A percentile compares a stretch with the other conserved stretches of the same genome.
Conservation (phyloP, 1,284 basidiomycete species). For the Violaceomyces palustris region DNA sequence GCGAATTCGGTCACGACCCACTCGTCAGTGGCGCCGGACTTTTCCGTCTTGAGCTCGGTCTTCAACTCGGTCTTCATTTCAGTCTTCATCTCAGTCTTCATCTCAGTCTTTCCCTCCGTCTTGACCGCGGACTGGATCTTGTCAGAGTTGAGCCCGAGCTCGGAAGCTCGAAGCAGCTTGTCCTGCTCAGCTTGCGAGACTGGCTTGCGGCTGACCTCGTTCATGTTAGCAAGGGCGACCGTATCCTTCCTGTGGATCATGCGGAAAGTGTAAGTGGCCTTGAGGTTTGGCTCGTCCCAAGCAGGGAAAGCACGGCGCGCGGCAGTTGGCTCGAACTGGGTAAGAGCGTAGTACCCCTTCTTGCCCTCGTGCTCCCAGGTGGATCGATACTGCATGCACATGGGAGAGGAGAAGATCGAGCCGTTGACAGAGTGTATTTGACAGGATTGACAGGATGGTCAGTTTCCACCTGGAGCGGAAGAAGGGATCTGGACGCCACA, state of each 20-base stretch:
- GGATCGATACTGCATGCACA: conserved; percentile 49
- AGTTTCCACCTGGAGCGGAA: no score
- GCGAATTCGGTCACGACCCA: conserved; percentile 53
- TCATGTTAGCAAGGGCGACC: conserved; percentile 73
- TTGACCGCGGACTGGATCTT: conserved; percentile 59
- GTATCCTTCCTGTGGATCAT: conserved; percentile 75
- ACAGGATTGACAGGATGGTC: no score
- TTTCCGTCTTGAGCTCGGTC: conserved; percentile 26
- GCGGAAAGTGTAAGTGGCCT: conserved; percentile 76
- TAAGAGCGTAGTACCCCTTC: conserved; percentile 51
- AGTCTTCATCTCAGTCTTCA: conserved; percentile 36
- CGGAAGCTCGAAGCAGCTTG: conserved; percentile 57
- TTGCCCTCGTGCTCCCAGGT: conserved; percentile 55
- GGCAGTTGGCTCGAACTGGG: conserved; percentile 68
- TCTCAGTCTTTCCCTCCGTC: conserved; percentile 52
- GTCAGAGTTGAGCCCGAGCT: conserved; percentile 61
- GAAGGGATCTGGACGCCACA: no score
- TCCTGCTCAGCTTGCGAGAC: conserved; percentile 32
- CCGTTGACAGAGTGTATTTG: no score
- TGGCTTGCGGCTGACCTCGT: conserved; percentile 24
- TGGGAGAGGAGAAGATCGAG: conserved; percentile 53
- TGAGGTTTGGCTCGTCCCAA: conserved; percentile 91
- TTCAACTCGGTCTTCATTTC: conserved; percentile 51
- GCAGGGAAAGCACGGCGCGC: conserved; percentile 62
- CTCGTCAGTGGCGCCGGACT: conserved; percentile 27